These are phyloP conservation scores for Wickerhamiella pararugosa DNA, from an alignment of 1,139 yeast species.

Conservation along the genomic window DNA sequence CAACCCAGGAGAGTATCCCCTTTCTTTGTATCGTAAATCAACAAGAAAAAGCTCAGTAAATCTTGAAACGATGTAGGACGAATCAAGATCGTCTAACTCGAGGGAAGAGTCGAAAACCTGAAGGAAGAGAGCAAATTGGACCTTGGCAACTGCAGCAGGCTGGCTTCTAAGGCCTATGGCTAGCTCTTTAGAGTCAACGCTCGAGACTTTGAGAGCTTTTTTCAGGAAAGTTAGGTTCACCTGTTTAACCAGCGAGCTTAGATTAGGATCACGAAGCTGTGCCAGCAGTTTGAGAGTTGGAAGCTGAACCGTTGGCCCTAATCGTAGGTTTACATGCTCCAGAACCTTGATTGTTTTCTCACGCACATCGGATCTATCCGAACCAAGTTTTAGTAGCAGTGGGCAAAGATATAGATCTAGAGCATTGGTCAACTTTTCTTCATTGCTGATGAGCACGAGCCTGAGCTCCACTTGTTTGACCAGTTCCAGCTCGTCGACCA, in stretches of 20 bases:
- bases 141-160: slow-evolving; percentile 1
- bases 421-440: slow-evolving; percentile 45
- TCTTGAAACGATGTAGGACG: slow-evolving; percentile 31
- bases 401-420: slow-evolving; percentile 61
- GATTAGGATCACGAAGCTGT: slow-evolving; percentile 6
- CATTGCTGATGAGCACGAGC: slow-evolving; percentile 61
- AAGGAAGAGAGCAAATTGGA: slow-evolving; percentile 12
- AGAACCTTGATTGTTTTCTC: slow-evolving; percentile 51
- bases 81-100: slow-evolving; percentile 21
- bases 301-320: slow-evolving; percentile 19
- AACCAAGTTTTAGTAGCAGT: slow-evolving; percentile 57
- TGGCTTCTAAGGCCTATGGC: background rate
- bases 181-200: background rate
- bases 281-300: slow-evolving; percentile 12
- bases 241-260: background rate
- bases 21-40: slow-evolving; percentile 20
- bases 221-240: slow-evolving; percentile 3
- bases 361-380: slow-evolving; percentile 55
- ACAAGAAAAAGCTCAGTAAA: slow-evolving; percentile 45
- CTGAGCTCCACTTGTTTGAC: slow-evolving; percentile 53
- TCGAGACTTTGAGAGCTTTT: background rate
- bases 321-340: slow-evolving; percentile 52
- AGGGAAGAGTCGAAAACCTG: slow-evolving; percentile 3
- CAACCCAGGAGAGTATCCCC: slow-evolving; percentile 41
- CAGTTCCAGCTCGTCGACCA: slow-evolving; percentile 20